Percentiles rank a stretch among this genome's conserved stretches.
These are phyloP conservation scores for Tulasnella sp. DNA, from an alignment of 768 basidiomycete genomes.

Conservation along the genomic window DNA sequence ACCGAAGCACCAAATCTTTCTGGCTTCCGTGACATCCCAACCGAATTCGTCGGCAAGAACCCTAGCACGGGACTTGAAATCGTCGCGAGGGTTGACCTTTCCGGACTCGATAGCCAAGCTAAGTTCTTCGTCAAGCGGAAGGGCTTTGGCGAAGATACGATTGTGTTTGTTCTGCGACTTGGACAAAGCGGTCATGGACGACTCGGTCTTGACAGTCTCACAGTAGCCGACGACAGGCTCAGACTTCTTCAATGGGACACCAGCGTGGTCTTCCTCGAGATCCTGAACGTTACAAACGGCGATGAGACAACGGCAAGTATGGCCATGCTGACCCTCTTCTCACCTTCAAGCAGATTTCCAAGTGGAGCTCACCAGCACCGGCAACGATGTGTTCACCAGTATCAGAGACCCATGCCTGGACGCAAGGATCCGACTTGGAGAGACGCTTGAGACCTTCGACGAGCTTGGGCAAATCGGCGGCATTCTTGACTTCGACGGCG, in stretches of 20 bases:
- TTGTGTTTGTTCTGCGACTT: slow-evolving; percentile 99
- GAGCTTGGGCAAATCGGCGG: slow-evolving; percentile 95
- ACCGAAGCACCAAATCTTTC: slow-evolving; percentile 99
- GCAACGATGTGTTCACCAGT: slow-evolving; percentile 98
- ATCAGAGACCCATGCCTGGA: slow-evolving; percentile 85
- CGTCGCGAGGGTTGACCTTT: slow-evolving; percentile 78
- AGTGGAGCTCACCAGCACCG: slow-evolving; percentile 96
- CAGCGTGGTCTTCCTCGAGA: slow-evolving; percentile 98
- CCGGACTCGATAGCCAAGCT: slow-evolving; percentile 85
- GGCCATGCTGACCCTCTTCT: slow-evolving; percentile 19
- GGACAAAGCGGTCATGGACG: slow-evolving; percentile 88
- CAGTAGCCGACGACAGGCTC: slow-evolving; percentile 96
- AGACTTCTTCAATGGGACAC: slow-evolving; percentile 96
- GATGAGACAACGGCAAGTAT: background rate
- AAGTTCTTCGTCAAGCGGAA: slow-evolving; percentile 89
- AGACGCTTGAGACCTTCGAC: slow-evolving; percentile 99
- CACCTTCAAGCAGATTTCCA: slow-evolving; percentile 99
- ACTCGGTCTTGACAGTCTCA: slow-evolving; percentile 95
- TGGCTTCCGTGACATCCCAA: slow-evolving; percentile 98
- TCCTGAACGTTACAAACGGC: slow-evolving; percentile 39
- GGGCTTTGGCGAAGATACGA: slow-evolving; percentile 86
- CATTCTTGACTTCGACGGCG: slow-evolving; percentile 99
- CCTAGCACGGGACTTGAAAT: slow-evolving; percentile 95
- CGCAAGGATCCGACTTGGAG: slow-evolving; percentile 99
- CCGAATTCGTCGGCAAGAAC: slow-evolving; percentile 89